These are phyloP conservation scores for Leccinum glutinopallens DNA, from an alignment of 1,284 basidiomycete species.

Conservation along the genomic window DNA sequence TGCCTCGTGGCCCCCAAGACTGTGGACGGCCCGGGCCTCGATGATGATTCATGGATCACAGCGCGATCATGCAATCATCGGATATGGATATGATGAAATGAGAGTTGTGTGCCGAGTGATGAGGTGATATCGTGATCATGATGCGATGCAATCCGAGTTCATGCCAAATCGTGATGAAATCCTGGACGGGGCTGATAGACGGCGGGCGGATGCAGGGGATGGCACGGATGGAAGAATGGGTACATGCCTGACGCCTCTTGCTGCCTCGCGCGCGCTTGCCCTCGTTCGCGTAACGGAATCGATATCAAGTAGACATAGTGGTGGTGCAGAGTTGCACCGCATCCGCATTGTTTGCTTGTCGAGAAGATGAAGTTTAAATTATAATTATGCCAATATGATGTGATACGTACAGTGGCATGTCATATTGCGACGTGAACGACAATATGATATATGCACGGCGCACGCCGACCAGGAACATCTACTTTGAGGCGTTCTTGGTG, in stretches of 20 bases:
- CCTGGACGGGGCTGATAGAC: not conserved
- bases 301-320: not conserved
- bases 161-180: not conserved
- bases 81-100: not conserved
- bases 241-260: not conserved
- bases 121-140: not conserved
- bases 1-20: not conserved
- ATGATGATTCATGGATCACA: constrained; percentile 1
- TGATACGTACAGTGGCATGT: not conserved
- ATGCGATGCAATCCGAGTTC: not conserved
- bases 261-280: not conserved
- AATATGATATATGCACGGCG: not conserved
- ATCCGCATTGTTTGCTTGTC: not conserved
- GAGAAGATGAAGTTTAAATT: not conserved
- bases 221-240: not conserved
- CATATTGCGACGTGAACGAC: not conserved
- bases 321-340: not conserved
- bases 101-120: not conserved
- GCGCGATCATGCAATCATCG: not conserved
- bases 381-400: not conserved
- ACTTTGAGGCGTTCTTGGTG: not conserved
- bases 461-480: not conserved
- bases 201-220: not conserved
- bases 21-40: not conserved
- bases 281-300: not conserved